Base-by-base conservation (phyloP, 768 basidiomycete species). In the Auriculariales sp. region DNA sequence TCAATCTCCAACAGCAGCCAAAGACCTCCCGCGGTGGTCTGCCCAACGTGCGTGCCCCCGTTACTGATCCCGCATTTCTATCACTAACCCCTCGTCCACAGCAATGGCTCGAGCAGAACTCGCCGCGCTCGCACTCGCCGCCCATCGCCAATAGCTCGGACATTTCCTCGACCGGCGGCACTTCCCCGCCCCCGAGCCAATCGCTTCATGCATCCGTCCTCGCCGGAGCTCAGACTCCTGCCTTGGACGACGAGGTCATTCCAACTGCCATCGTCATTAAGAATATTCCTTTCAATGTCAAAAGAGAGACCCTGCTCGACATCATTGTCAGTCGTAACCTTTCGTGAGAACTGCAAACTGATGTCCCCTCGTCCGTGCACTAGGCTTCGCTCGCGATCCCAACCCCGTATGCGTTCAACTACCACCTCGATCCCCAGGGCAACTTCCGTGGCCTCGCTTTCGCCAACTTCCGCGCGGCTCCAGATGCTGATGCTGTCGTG, bases 191-290 rank as follows among this genome's bases (percentile, higher is more conserved):
- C 55, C 59, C 68, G 60, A 60, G 64, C n/a, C 17, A n/a, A 24
- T 52, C 53, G 28, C 30, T 49, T 27, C 44, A 22, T 5, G 19
- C 49, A n/a, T 17, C 52, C 34, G 24, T n/a, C 51, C 49, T 28
- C 17, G 42, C 12, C 50, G n/a, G 29, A 45, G 25, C 44, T 29
- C 32, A 52, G 31, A 27, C 52, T 31, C 79, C 45, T 67, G 65
- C 52, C 71, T 67, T 61, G 74, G 87, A 90, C 58, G 91, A 95
- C 66, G 92, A 95, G 64, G 75, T 95, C 64, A 98, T 98, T 68
- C 94, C 94, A 49, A 98, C 93, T 9, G 95, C 95, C 49, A 97
- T 99, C 61, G 95, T 99, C 62, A 97, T 99, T 67, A 99, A 99
- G 79, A 97, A 97, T 73, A 99, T 99, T 70, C 94, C 94, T 57